These are phyloP conservation scores for Neoscytalidium dimidiatum DNA, from an alignment of 2,329 filamentous ascomycete species.

Conservation along the genomic window DNA sequence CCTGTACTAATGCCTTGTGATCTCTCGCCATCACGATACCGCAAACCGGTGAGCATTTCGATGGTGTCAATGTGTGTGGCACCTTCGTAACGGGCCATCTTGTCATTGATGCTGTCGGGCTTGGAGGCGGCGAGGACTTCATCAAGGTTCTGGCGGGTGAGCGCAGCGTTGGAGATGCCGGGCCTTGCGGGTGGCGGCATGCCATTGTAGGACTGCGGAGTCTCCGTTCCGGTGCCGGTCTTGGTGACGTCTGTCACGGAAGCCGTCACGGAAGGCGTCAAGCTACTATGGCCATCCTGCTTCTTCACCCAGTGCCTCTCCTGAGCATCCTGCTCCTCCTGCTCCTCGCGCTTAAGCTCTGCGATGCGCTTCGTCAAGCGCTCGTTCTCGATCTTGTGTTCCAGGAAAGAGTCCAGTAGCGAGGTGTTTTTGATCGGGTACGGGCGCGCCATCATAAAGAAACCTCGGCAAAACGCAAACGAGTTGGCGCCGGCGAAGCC, in stretches of 20 bases:
- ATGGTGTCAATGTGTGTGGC: conserved; percentile 78
- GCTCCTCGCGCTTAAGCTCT: conserved; percentile 82
- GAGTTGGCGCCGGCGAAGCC: conserved; percentile 55
- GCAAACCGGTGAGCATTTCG: conserved; percentile 86
- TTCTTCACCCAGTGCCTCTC: conserved; percentile 61
- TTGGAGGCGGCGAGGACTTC: conserved; percentile 65
- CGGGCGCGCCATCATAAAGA: conserved; percentile 89
- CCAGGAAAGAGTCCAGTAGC: conserved; percentile 87
- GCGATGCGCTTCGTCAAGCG: conserved; percentile 80
- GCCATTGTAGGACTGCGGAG: conserved; percentile 44
- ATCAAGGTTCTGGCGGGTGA: conserved; percentile 80
- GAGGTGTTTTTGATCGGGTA: conserved; percentile 87
- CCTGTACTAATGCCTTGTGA: conserved; percentile 87
- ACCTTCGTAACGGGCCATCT: conserved; percentile 80
- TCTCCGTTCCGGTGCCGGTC: conserved; percentile 37
- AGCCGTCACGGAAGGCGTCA: conserved; percentile 47
- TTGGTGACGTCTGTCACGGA: conserved; percentile 26
- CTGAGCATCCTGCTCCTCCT: conserved; percentile 72
- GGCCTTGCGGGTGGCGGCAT: conserved; percentile 71
- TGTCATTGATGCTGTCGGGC: conserved; percentile 78
- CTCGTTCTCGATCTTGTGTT: conserved; percentile 97
- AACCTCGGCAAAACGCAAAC: conserved; percentile 76
- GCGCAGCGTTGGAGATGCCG: conserved; percentile 62
- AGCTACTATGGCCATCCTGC: conserved; percentile 58
- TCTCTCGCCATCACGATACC: conserved; percentile 85